These are phyloP conservation scores for Aspergillus cavernicola DNA, from an alignment of 495 filamentous ascomycete genomes.

Conservation along the genomic window DNA sequence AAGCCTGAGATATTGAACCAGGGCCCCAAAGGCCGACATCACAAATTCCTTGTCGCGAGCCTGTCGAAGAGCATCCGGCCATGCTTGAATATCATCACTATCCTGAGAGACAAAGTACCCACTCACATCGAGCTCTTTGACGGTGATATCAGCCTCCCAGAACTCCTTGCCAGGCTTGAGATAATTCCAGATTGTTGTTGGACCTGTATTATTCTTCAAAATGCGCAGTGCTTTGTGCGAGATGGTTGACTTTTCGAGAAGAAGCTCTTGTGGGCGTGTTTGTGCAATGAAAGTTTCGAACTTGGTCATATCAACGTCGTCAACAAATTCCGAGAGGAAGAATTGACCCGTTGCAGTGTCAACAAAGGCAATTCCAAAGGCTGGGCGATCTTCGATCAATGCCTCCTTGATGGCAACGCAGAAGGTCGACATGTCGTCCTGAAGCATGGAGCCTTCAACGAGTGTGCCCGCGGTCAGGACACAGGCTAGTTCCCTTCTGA, in stretches of 20 bases:
- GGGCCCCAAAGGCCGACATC: constrained; percentile 90
- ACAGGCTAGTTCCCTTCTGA: constrained; percentile 82
- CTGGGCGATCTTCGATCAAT: constrained; percentile 68
- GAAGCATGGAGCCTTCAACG: constrained; percentile 93
- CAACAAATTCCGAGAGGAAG: constrained; percentile 82
- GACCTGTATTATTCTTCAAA: constrained; percentile 89
- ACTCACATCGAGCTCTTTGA: constrained; percentile 76
- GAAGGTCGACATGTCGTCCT: constrained; percentile 96
- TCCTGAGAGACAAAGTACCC: constrained; percentile 72
- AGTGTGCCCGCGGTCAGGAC: constrained; percentile 90
- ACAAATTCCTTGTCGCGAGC: constrained; percentile 74
- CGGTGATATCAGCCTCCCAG: constrained; percentile 77
- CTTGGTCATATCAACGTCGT: constrained; percentile 92
- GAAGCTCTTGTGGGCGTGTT: constrained; percentile 79
- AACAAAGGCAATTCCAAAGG: constrained; percentile 90
- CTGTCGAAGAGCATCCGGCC: constrained; percentile 73
- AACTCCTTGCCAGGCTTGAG: constrained; percentile 88
- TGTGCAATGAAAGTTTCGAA: constrained; percentile 98
- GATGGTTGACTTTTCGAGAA: constrained; percentile 83
- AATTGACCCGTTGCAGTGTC: constrained; percentile 97
- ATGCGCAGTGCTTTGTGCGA: constrained; percentile 88
- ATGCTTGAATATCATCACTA: constrained; percentile 61
- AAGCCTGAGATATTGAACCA: constrained; percentile 80
- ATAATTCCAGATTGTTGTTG: constrained; percentile 94
- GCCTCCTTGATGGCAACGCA: constrained; percentile 96